Evolutionary conservation across 2,329 filamentous ascomycete genomes (phyloP), one percentile per base, ranked within the genome.

Genomic region (Clathrospora elynae): DNA sequence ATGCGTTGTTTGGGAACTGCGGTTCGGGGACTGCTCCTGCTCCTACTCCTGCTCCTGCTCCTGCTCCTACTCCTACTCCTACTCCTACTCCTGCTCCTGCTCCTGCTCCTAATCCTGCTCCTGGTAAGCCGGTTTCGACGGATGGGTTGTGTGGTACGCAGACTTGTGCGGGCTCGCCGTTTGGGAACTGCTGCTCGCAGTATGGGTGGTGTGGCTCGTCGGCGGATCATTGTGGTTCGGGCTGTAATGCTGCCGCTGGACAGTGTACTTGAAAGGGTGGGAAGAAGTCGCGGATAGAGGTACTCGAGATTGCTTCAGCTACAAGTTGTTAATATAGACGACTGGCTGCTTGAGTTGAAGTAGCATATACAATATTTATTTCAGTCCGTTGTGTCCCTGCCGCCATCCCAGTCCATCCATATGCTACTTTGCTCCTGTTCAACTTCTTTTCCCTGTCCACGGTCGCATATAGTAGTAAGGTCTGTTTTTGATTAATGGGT

Each of bases 1-100:
- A 71, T 46, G 39, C 57, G 16, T 10, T 33, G 12, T 68, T 64
- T 39, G 65, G 68, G 4, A 63, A 42, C 10, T 66, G 62, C 38
- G 20, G 33, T 17, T 23, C 20, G 20, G 10, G 6, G 6, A 23
- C 20, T 6, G 10, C 20, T 6, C 6, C 20, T 6, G 10, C 6
- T 6, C 20, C 20, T 23, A 6, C 20, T 23, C 20, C 20, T 6
- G 20, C 20, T 23, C 24, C 17, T 10, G 33, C n/a, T n/a, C n/a
- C 16, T 2, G 24, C 32, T 5, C 32, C 40, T 0, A 23, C 37
- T 6, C 31, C 36, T 2, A 23, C 20, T 23, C 6, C 20, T 6
- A 23, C 20, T 6, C 6, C 20, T 6, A 23, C 6, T 6, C 20
- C 20, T 23, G 6, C 20, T 23, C 20, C 20, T 6, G 20, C 20